These are phyloP conservation scores for Stellera chamaejasme DNA, from an alignment of 345 rosid species.

Conservation along the genomic window DNA sequence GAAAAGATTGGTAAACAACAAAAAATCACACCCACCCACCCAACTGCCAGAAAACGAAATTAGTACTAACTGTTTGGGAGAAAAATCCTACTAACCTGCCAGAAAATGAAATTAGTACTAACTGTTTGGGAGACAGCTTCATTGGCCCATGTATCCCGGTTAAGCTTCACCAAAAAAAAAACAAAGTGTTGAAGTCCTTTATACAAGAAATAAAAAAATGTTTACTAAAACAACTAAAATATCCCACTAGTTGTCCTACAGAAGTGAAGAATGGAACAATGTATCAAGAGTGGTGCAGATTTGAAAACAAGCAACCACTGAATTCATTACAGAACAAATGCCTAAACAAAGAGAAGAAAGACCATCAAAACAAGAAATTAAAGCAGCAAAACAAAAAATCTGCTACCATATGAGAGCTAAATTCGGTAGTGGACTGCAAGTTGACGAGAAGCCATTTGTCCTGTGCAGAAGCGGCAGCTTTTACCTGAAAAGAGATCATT, in stretches of 20 bases:
- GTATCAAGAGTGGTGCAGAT: no score
- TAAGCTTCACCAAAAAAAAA: conserved; percentile 52
- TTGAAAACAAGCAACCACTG: no score
- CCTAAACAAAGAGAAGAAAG: no score
- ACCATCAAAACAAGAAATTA: not conserved
- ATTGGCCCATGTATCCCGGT: conserved; percentile 99
- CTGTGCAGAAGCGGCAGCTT: conserved; percentile 60
- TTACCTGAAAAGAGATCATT: conserved; percentile 43
- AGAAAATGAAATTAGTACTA: conserved; percentile 83
- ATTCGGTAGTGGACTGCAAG: conserved; percentile 85
- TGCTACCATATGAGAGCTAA: conserved; percentile 89
- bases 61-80: conserved; percentile 51
- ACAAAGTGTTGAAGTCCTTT: not conserved
- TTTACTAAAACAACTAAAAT: no score
- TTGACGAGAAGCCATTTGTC: conserved; percentile 96
- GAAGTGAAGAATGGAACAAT: no score
- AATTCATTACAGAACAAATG: no score
- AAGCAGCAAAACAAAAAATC: not conserved
- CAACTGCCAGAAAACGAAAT: conserved; percentile 1
- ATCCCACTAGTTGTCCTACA: no score
- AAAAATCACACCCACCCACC: no score
- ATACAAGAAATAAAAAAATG: not conserved
- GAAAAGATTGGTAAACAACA: not conserved
- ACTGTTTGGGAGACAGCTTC: conserved; percentile 89
- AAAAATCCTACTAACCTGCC: conserved; percentile 59